These are phyloP conservation scores for Lepiota brunneoincarnata DNA, from an alignment of 768 basidiomycete genomes.

Conservation along the genomic window DNA sequence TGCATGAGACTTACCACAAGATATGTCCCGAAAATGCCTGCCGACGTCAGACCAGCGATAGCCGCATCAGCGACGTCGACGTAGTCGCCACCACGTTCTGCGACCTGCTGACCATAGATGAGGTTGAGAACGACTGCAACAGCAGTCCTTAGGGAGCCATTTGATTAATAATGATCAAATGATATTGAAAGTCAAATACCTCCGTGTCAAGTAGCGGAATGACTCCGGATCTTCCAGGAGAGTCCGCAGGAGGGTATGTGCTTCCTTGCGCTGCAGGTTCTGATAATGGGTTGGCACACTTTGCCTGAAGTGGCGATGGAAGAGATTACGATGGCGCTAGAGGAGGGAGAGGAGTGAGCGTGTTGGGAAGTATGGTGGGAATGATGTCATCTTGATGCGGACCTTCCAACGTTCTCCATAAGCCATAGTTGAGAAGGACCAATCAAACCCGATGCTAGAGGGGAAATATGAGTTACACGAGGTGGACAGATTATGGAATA, in stretches of 20 bases:
- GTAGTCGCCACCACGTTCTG: constrained; percentile 36
- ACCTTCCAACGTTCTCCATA: constrained; percentile 24
- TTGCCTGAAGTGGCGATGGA: constrained; percentile 35
- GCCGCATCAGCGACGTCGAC: constrained; percentile 39
- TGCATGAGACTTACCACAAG: constrained; percentile 32
- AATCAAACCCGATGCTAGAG: constrained; percentile 44
- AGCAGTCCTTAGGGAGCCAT: constrained; percentile 23
- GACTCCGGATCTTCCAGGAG: constrained; percentile 33
- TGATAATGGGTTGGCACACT: constrained; percentile 23
- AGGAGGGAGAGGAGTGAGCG: constrained; percentile 13
- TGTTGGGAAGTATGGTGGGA: constrained; percentile 11
- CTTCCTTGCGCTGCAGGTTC: constrained; percentile 30
- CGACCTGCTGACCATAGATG: constrained; percentile 36
- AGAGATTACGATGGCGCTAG: constrained; percentile 38
- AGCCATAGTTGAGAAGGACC: constrained; percentile 36
- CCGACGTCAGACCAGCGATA: constrained; percentile 29
- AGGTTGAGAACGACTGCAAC: constrained; percentile 39
- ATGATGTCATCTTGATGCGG: constrained; percentile 2
- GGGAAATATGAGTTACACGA: not conserved
- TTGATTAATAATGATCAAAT: not conserved
- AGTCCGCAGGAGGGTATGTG: constrained; percentile 34
- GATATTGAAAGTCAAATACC: constrained; percentile 18
- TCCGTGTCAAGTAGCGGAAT: constrained; percentile 34
- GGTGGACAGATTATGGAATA: not conserved
- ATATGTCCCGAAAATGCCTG: constrained; percentile 41